Evolutionary conservation across 257 asterid species (phyloP), one percentile per base, ranked within the genome.

Genomic region (Nicotiana tomentosiformis): DNA sequence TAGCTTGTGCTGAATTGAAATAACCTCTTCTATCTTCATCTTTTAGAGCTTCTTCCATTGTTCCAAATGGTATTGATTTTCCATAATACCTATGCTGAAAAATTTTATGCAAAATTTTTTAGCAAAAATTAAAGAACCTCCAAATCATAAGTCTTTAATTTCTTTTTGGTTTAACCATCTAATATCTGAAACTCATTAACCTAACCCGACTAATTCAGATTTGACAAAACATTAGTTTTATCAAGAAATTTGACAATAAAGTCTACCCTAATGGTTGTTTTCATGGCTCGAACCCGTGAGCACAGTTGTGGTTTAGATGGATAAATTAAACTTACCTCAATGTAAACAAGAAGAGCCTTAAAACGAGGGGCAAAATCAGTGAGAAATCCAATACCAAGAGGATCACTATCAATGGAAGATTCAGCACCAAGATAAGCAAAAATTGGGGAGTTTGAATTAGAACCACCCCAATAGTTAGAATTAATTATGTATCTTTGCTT

Each of bases 71-170:
- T 51, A 67, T 29, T 37, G 98, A 93, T 51, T 90, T 69, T 55
- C 98, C 98, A 83, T 93, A 93, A 66, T 23, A 95, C 3, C 96
- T 89, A 89, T 94, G 98, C 98, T 94, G 83, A 66, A 37, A 57
- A 4, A 6, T 12, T 18, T 18, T 12, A 5, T 23, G 37, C 18
- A 7, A 72, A 72, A 46, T 0, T 7, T 6, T 10, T 81, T 15
- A 2, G 1, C 12, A 9, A n/a, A 26, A 1, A 12, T 4, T 4
- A 23, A 55, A 56, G 8, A 58, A 61, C 29, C 18, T 60, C 6
- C 23, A 20, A n/a, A 9, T 0, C 32, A 20, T 60, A 53, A 2
- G 56, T 51, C 5, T 51, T 0, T 32, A 32, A 32, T 32, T 3
- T 51, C 3, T 39, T 39, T 39, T 7, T 2, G 2, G 10, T 39